Percentiles rank a stretch among this genome's conserved stretches.
Evolutionary conservation across 257 asterid species (phyloP).

Genomic region (Thymus mandschuricus): DNA sequence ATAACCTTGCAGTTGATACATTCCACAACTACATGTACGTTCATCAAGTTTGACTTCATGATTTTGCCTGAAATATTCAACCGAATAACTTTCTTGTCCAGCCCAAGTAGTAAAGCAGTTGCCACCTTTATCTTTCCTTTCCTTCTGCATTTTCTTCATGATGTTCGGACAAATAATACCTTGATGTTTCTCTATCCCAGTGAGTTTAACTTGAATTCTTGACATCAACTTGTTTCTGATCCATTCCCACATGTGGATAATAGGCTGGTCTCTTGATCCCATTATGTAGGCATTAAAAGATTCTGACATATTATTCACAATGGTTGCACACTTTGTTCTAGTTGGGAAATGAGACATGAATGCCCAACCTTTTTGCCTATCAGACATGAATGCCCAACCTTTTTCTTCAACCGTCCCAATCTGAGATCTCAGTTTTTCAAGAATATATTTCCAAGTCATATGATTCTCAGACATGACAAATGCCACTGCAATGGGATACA

Average conservation of each 20-base stretch:
- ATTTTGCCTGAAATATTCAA: too few relatives aligned
- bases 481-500: neutral
- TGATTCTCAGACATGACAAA: neutral
- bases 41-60: too few relatives aligned
- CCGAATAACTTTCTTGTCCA: too few relatives aligned
- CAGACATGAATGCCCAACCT: neutral
- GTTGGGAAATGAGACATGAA: neutral
- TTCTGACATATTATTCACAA: neutral
- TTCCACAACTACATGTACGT: neutral
- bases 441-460: neutral
- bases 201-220: neutral
- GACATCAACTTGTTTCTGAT: neutral
- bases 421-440: too few relatives aligned
- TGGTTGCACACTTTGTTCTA: too few relatives aligned
- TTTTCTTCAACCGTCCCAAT: neutral
- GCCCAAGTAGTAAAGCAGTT: too few relatives aligned
- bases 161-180: too few relatives aligned
- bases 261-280: neutral
- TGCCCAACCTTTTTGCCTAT: neutral
- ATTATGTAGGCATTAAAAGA: neutral
- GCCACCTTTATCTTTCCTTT: too few relatives aligned
- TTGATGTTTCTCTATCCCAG: too few relatives aligned
- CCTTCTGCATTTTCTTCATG: too few relatives aligned
- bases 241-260: neutral
- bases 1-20: neutral